Conservation (phyloP, 257 asterid genomes). For the Thymus quinquecostatus region DNA sequence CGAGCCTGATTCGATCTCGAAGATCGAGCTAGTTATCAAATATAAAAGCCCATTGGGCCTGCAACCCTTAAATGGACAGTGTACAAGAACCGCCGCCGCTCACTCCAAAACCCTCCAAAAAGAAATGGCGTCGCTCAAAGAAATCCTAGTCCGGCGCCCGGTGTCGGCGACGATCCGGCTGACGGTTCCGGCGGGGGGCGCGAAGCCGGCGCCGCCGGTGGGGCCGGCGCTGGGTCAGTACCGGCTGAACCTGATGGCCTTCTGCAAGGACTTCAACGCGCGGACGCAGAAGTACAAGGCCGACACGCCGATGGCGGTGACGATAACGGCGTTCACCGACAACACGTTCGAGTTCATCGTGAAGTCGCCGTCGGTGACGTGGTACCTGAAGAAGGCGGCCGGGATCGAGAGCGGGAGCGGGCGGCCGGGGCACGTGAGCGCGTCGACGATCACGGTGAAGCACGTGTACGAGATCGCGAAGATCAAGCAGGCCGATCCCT, state of each 20-base stretch:
- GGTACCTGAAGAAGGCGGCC: constrained; percentile 92
- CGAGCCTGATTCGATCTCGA: no score
- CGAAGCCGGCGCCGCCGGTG: constrained; percentile 87
- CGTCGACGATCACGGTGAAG: constrained; percentile 62
- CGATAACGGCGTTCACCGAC: constrained; percentile 74
- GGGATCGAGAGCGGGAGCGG: constrained; percentile 79
- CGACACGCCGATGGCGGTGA: constrained; percentile 83
- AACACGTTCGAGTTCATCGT: constrained; percentile 83
- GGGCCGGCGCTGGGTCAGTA: constrained; percentile 91
- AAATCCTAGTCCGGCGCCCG: constrained; percentile 83
- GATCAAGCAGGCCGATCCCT: constrained; percentile 83
- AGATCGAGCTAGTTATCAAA: no score
- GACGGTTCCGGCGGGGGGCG: constrained; percentile 86
- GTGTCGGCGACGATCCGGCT: constrained; percentile 88
- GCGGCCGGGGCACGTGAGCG: constrained; percentile 76
- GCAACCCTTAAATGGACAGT: not conserved
- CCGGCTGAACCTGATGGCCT: constrained; percentile 85
- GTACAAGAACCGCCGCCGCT: not conserved
- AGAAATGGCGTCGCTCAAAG: constrained; percentile 74
- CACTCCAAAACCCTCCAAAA: not conserved
- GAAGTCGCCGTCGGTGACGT: constrained; percentile 77
- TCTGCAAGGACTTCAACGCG: constrained; percentile 90
- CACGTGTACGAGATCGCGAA: constrained; percentile 93
- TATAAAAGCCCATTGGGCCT: not conserved
- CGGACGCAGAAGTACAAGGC: constrained; percentile 86